Conservation (phyloP, 371 early-diverging fungal genomes). For the Nematocida parisii region DNA sequence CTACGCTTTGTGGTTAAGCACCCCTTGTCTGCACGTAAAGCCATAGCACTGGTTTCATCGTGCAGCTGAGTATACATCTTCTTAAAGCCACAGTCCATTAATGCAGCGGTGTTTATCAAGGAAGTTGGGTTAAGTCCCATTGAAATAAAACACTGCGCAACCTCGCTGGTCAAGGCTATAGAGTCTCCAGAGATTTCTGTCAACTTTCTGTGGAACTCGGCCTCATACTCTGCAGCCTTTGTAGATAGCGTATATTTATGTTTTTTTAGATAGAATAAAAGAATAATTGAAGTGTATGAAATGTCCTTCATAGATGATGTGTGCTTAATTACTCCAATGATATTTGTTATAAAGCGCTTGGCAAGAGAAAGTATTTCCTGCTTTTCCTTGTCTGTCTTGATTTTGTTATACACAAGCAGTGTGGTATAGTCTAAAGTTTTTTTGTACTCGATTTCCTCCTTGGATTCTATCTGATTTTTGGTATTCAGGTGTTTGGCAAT, state of each 20-base stretch:
- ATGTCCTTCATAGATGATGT: neutral
- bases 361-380: neutral
- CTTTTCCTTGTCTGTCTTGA: no score
- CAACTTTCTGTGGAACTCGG: neutral
- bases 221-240: neutral
- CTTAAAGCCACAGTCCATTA: neutral
- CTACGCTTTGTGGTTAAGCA: neutral
- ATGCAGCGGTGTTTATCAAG: neutral
- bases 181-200: neutral
- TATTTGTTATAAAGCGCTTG: neutral
- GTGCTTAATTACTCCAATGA: neutral
- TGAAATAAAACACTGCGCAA: neutral
- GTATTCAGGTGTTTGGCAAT: no score
- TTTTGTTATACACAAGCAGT: no score
- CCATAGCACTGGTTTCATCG: neutral
- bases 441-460: no score
- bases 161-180: neutral
- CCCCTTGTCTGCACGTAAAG: neutral
- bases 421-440: no score
- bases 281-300: neutral
- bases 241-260: neutral
- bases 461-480: no score
- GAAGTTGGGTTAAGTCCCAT: neutral
- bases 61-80: neutral
- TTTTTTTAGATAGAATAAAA: neutral